Evolutionary conservation across 2,329 filamentous ascomycete species (phyloP).

Genomic region (Graphilbum ipis-grandicollis): DNA sequence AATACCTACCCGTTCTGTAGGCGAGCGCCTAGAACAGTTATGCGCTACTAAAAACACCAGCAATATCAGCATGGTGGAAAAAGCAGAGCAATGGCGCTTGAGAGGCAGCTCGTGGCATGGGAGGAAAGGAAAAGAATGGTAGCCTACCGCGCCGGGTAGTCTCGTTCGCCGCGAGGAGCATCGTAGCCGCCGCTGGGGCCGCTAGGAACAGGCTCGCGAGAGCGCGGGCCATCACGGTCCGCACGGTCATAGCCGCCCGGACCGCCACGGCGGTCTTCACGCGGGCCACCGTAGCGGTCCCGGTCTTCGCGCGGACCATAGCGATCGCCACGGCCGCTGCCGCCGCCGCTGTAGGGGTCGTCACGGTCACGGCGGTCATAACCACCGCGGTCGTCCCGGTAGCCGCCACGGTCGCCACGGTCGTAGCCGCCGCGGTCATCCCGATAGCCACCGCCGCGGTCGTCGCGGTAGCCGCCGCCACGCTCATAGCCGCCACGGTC

Average conservation of each 20-base stretch:
- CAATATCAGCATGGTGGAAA: not conserved
- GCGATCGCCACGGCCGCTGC: slow-evolving; percentile 26
- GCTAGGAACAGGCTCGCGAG: slow-evolving; percentile 13
- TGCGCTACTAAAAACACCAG: no score
- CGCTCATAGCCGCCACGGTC: slow-evolving; percentile 27
- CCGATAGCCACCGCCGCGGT: slow-evolving; percentile 22
- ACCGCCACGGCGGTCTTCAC: slow-evolving; percentile 17
- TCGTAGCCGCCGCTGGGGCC: slow-evolving; percentile 22
- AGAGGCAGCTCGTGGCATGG: not conserved
- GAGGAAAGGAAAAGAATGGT: not conserved
- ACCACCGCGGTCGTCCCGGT: slow-evolving; percentile 28
- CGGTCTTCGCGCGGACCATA: slow-evolving; percentile 33
- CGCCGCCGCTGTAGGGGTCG: slow-evolving; percentile 17
- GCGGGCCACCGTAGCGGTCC: slow-evolving; percentile 17
- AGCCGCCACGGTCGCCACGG: slow-evolving; percentile 33
- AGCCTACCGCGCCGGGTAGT: slow-evolving; percentile 22
- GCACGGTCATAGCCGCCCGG: slow-evolving; percentile 11
- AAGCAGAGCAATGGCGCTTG: no score
- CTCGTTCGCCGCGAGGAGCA: slow-evolving; percentile 23
- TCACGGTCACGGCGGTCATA: slow-evolving; percentile 34
- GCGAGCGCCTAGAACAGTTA: no score
- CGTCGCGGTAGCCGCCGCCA: slow-evolving; percentile 28
- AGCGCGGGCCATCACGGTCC: slow-evolving; percentile 13
- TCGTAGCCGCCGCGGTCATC: slow-evolving; percentile 35
- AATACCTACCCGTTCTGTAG: no score